Evolutionary conservation across 768 basidiomycete species (phyloP).

Genomic region (Pisolithus marmoratus): DNA sequence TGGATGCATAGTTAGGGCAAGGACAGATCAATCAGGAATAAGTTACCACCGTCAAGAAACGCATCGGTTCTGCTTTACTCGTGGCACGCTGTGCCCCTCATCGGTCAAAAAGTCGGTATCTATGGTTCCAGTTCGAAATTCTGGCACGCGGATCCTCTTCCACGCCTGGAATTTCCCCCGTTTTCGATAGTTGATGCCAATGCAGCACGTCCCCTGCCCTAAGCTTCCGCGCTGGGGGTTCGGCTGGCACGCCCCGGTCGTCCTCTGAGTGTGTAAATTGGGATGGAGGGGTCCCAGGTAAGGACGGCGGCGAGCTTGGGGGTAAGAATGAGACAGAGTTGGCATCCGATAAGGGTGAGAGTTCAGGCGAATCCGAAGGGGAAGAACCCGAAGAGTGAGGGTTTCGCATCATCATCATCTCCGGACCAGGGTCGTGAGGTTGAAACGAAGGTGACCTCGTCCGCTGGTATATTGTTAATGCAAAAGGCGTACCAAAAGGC

Average conservation of each 20-base stretch:
- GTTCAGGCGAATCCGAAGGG: constrained; percentile 13
- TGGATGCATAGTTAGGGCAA: neutral
- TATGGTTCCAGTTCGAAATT: constrained; percentile 8
- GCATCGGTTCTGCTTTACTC: neutral
- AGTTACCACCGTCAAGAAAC: neutral
- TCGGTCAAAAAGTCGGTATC: constrained; percentile 18
- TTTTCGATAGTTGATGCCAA: constrained; percentile 71
- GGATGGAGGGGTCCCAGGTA: constrained; percentile 8
- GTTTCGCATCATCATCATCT: too few species aligned
- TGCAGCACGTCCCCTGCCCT: constrained; percentile 58
- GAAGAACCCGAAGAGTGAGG: constrained; percentile 13
- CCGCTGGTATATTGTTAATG: constrained; percentile 24
- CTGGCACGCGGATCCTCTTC: constrained; percentile 55
- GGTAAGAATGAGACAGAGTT: constrained; percentile 10
- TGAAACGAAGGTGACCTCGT: constrained; percentile 11
- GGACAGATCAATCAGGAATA: neutral
- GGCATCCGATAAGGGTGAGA: constrained; percentile 12
- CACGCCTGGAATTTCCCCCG: constrained; percentile 69
- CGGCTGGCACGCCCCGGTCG: constrained; percentile 35
- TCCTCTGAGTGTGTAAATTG: constrained; percentile 9
- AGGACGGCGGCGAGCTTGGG: constrained; percentile 3
- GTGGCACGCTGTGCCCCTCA: constrained; percentile 10
- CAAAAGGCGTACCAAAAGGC: constrained; percentile 16
- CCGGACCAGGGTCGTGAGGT: too few species aligned
- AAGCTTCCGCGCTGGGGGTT: constrained; percentile 36